phyloP scores from a whole-genome alignment of 2,329 filamentous ascomycete species.

The Lachnellula subtilissima region DNA sequence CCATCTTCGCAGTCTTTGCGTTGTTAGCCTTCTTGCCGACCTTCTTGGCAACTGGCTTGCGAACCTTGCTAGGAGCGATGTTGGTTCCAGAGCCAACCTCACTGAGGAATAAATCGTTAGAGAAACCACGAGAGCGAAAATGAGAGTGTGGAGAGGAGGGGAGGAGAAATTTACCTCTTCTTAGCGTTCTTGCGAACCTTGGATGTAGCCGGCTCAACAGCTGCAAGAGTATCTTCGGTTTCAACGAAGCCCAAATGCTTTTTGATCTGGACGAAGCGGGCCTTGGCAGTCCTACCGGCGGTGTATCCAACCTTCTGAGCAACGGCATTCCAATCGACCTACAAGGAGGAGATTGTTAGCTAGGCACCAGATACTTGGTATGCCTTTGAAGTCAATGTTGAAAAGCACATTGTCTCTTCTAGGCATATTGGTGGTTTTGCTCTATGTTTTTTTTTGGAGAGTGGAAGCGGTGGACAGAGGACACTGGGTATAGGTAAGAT shows the following conservation, averaged over 20 bases:
- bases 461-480: no score
- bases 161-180: no score
- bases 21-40: neutral
- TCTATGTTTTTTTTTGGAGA: no score
- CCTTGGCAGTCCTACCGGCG: conserved; percentile 41
- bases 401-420: no score
- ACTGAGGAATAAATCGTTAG: neutral
- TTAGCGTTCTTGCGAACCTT: no score
- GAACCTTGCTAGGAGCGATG: conserved; percentile 6
- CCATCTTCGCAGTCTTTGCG: no score
- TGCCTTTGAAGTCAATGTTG: neutral
- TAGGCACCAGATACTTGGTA: neutral
- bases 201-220: no score
- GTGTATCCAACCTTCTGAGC: conserved; percentile 41
- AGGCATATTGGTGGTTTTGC: no score
- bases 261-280: conserved; percentile 48
- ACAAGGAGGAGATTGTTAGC: neutral
- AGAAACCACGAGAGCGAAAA: neutral
- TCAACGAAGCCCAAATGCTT: conserved; percentile 36
- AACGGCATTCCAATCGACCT: conserved; percentile 43
- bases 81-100: conserved; percentile 11
- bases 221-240: neutral
- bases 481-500: no score
- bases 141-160: no score
- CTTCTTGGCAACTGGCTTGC: neutral